Base-by-base conservation (phyloP, 768 basidiomycete genomes). In the Pholiota molesta region DNA sequence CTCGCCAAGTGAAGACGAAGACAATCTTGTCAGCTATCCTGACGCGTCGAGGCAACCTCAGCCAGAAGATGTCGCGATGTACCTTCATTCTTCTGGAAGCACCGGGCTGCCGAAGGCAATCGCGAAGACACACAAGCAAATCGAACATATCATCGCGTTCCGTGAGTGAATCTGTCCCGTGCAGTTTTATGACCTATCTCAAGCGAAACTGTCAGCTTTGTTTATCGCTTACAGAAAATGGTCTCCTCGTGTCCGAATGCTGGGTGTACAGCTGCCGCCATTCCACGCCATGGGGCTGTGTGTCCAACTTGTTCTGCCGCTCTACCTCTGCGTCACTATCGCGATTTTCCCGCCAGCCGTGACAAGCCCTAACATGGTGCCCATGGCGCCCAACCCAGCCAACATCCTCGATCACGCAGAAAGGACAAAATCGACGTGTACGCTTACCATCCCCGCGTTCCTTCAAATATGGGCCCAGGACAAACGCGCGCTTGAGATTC, bases 51-150 rank as follows among this genome's bases (percentile, higher is more conserved):
- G 49, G 0, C 40, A 56, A 17, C 56, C 62, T 54, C 26, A 62
- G 56, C 47, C 71, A 44, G 54, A 69, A 49, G 68, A 74, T 51
- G 52, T 74, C 23, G 61, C 73, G 26, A 52, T 77, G 7, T 83
- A 79, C 55, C 62, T 82, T 0, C 81, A 84, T 62, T 84, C 83
- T 0, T 84, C 84, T 6, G 82, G 82, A 31, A 82, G 80, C 47
- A 81, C 82, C 0, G 80, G 81, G 2, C 72, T 80, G 44, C 81
- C 83, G 0, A 83, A 80, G 57, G 65, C 78, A 1, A 76, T 84
- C 55, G 69, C 73, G 5, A 72, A 77, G 39, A 77, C 73, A 0
- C 68, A 77, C 29, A 55, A 65, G 8, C 68, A 65, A 17, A 26
- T 73, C 5, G 39, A 73, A 3, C 72, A 79, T 26, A 78, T 77